Conservation (phyloP, 2,329 filamentous ascomycete species). For the Leptosphaerulina australis region DNA sequence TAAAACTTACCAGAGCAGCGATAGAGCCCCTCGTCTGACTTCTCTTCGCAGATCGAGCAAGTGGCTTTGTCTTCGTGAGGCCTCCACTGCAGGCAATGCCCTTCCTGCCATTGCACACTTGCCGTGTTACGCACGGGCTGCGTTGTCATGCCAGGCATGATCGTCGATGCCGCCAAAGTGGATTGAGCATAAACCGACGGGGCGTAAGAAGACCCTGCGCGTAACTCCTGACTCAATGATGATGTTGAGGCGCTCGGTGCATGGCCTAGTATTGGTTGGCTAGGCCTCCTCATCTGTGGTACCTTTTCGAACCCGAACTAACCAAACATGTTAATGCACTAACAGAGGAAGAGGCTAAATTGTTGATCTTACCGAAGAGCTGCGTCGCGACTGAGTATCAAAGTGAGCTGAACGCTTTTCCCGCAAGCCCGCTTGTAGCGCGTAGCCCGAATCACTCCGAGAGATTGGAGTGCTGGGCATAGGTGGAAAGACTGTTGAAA, state of each 20-base stretch:
- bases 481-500: slow-evolving; percentile 77
- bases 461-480: slow-evolving; percentile 80
- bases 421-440: slow-evolving; percentile 80
- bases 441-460: slow-evolving; percentile 88
- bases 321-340: slow-evolving; percentile 32
- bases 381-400: slow-evolving; percentile 15
- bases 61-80: slow-evolving; percentile 63
- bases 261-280: slow-evolving; percentile 72
- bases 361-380: slow-evolving; percentile 8
- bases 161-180: slow-evolving; percentile 82
- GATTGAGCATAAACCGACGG: slow-evolving; percentile 85
- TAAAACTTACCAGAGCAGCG: slow-evolving; percentile 63
- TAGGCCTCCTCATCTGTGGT: slow-evolving; percentile 65
- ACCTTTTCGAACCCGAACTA: slow-evolving; percentile 77
- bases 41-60: slow-evolving; percentile 79
- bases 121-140: slow-evolving; percentile 80
- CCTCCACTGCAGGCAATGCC: slow-evolving; percentile 76
- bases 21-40: slow-evolving; percentile 75
- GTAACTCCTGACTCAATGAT: slow-evolving; percentile 58
- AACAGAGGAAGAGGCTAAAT: slow-evolving; percentile 14
- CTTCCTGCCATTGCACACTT: slow-evolving; percentile 81
- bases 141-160: slow-evolving; percentile 84
- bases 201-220: slow-evolving; percentile 66
- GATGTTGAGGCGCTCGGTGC: slow-evolving; percentile 71
- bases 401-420: slow-evolving; percentile 97